Conservation (phyloP, 345 rosid species). For the Hypericum androsaemum region DNA sequence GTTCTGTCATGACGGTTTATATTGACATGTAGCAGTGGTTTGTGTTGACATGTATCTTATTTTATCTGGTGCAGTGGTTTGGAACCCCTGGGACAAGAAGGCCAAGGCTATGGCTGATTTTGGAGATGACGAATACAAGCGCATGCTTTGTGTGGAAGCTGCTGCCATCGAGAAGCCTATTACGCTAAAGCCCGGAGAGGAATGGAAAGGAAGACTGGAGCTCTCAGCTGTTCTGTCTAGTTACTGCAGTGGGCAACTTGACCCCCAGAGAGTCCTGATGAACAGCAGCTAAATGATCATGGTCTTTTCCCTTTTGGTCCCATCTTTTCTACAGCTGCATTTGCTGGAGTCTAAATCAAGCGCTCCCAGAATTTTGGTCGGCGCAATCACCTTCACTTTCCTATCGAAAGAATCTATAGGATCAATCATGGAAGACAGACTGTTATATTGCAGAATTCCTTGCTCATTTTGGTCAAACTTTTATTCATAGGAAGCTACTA, state of each 20-base stretch:
- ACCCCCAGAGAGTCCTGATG: constrained; percentile 66
- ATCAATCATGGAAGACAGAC: too few relatives aligned
- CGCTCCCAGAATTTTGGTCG: too few relatives aligned
- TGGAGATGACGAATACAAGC: constrained; percentile 88
- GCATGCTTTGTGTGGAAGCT: constrained; percentile 91
- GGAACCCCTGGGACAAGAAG: constrained; percentile 98
- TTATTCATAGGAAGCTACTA: too few relatives aligned
- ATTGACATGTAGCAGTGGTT: too few relatives aligned
- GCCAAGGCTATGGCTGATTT: constrained; percentile 79
- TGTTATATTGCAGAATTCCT: too few relatives aligned
- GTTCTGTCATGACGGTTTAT: too few relatives aligned
- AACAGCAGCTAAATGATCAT: constrained; percentile 25
- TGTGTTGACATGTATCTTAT: background rate
- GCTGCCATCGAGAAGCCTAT: constrained; percentile 74
- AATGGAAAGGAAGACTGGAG: constrained; percentile 90
- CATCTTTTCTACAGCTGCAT: constrained; percentile 14
- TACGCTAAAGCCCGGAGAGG: constrained; percentile 86
- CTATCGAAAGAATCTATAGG: too few relatives aligned
- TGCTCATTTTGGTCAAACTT: too few relatives aligned
- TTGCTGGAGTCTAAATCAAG: too few relatives aligned
- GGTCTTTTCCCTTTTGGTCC: background rate
- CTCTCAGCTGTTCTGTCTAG: constrained; percentile 88
- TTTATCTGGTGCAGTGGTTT: constrained; percentile 47
- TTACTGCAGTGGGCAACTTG: constrained; percentile 94
- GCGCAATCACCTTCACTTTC: too few relatives aligned